A percentile compares a stretch with the other conserved stretches of the same genome.
phyloP scores from a whole-genome alignment of 257 asterid genomes.

The Perilla frutescens region DNA sequence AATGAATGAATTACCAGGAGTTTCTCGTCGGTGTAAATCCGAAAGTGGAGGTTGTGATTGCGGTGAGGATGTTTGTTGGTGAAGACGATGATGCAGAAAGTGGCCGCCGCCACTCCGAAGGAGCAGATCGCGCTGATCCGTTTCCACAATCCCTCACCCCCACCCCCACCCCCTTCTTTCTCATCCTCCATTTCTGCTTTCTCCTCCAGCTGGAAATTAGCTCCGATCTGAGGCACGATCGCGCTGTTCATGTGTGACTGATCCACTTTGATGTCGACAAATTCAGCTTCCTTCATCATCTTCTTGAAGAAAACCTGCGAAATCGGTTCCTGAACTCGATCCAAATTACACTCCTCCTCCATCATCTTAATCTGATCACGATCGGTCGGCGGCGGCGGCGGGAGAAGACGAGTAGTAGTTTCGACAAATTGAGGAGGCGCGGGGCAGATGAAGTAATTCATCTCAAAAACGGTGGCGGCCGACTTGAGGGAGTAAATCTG shows the following conservation, averaged over 20 bases:
- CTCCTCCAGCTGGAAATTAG: slow-evolving; percentile 48
- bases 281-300: slow-evolving; percentile 58
- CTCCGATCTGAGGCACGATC: slow-evolving; percentile 45
- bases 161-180: slow-evolving; percentile 12
- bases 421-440: slow-evolving; percentile 45
- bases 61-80: slow-evolving; percentile 42
- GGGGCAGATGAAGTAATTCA: slow-evolving; percentile 61
- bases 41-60: slow-evolving; percentile 59
- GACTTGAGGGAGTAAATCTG: slow-evolving; percentile 58
- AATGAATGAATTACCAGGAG: no score
- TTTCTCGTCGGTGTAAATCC: slow-evolving; percentile 59
- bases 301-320: slow-evolving; percentile 86
- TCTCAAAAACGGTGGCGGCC: slow-evolving; percentile 42
- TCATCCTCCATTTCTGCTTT: slow-evolving; percentile 10
- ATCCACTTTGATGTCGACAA: slow-evolving; percentile 77
- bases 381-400: slow-evolving; percentile 40
- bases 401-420: slow-evolving; percentile 1
- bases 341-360: slow-evolving; percentile 8
- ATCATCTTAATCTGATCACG: slow-evolving; percentile 33
- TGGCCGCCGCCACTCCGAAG: slow-evolving; percentile 68
- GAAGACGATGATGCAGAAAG: slow-evolving; percentile 64
- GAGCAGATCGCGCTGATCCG: slow-evolving; percentile 80
- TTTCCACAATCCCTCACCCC: slow-evolving; percentile 58
- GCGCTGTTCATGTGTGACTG: slow-evolving; percentile 56
- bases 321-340: slow-evolving; percentile 52